Base-by-base conservation (phyloP, 768 basidiomycete species). In the Leccinum subgranulosum region DNA sequence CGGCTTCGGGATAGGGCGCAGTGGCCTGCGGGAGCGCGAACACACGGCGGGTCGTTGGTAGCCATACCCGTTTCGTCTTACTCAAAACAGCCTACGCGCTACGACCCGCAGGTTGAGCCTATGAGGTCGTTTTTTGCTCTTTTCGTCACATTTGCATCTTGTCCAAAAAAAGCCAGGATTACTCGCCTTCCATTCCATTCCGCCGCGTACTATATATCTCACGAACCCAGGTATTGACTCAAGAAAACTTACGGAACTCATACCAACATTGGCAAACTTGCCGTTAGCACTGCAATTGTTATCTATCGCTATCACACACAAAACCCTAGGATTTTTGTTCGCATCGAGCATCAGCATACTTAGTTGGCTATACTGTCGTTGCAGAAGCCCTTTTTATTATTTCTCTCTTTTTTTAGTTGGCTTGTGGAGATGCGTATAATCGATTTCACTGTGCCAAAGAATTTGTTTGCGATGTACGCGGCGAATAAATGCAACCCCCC, bases 1-100 rank as follows among this genome's bases (percentile, higher is more conserved):
- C 36, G 87, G 87, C 9, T 84, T 73, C 57, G 87, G 86, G 6
- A 74, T 74, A 43, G 87, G 87, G 53, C 81, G 87, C 51, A 88
- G 86, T 61, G 88, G 87, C 7, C 69, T 89, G 51, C 60, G 81
- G 64, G 74, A 76, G 41, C 75, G 78, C 47, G 75, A 75, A 54
- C 73, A 76, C 36, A 66, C 65, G 7, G 63, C 65, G 17, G 60
- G 65, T 29, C 69, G 65, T 50, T 63, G 63, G 69, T 74, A 65
- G 61, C 25, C 31, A 19, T 19, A 31, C 43, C 14, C 46, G 39
- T 41, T 43, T 34, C 15, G 33, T 52, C 27, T 53, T 34, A 31
- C 54, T 49, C 29, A 62, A 67, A 63, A 67, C 49, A 11, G 53
- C 51, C 53, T 19, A 53, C 19, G 48, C 51, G 33, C 49, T 45